Evolutionary conservation across 2,329 filamentous ascomycete species (phyloP), one percentile per base, ranked within the genome.

Genomic region (Pestalotiopsis sp.): DNA sequence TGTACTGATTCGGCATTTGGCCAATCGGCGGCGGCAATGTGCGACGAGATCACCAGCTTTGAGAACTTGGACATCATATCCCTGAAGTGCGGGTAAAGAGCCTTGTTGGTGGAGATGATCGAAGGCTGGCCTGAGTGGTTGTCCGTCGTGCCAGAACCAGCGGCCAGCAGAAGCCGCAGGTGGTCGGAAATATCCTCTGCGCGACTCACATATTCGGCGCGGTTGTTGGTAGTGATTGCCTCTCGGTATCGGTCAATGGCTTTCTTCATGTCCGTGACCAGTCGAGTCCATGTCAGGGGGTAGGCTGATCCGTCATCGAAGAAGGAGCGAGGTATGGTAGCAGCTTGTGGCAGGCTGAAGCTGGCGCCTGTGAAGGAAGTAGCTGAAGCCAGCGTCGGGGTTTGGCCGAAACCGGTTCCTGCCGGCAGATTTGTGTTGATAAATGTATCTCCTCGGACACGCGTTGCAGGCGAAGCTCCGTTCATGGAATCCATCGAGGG

Each of bases 31-130:
- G 95, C 94, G 52, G 96, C 96, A 78, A 99, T 98, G 78, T 99
- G 96, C 14, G 96, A 98, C 2, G 96, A 99, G 63, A 99, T 91
- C 59, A 99, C 96, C 11, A 99, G 86, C 80, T 99, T 99, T n/a
- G 96, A 98, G 80, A 99, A 99, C 75, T 97, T 95, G 59, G 96
- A 98, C 96, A 99, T 99, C 91, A 98, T 98, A 78, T 98, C 96
- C 66, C 96, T 88, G 82, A 99, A 99, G 80, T 98, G 95, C 27
- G 96, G 96, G 77, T 98, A 98, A 17, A 99, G 85, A 0, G 94
- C 93, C 80, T 98, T 98, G 84, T 99, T 99, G 4, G 94, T 97
- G 6, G 95, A 98, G 70, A 99, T 99, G 76, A 99, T 98, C n/a
- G 96, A 98, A 4, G 96, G 96, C 74, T 98, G 97, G 57, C 96